phyloP scores from a whole-genome alignment of 495 filamentous ascomycete genomes.

The Copromyces sp. region DNA sequence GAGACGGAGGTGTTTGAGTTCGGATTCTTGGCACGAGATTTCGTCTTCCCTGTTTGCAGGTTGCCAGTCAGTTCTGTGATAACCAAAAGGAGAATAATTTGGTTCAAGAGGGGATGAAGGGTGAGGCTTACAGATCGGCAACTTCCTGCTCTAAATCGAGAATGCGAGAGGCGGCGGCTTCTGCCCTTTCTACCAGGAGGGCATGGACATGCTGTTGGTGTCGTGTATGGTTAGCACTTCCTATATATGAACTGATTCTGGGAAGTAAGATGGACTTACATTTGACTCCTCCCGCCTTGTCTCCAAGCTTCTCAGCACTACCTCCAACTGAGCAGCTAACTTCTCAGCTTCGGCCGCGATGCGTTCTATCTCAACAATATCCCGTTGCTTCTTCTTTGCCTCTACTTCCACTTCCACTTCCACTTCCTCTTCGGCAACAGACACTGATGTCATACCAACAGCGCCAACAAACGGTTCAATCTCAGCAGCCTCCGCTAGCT shows the following conservation, averaged over 20 bases:
- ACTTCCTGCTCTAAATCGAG: slow-evolving; percentile 39
- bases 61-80: no score
- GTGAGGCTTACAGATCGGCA: slow-evolving; percentile 33
- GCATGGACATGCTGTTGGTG: slow-evolving; percentile 40
- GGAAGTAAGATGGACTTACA: slow-evolving; percentile 19
- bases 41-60: slow-evolving; percentile 17
- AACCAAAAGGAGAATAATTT: no score
- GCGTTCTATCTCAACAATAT: slow-evolving; percentile 14
- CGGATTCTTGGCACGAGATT: slow-evolving; percentile 18
- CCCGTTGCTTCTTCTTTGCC: neutral
- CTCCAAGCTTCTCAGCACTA: slow-evolving; percentile 27
- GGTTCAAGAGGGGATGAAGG: neutral
- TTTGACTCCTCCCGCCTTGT: slow-evolving; percentile 41
- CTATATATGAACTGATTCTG: neutral
- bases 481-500: slow-evolving; percentile 7
- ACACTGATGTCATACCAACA: neutral
- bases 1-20: slow-evolving; percentile 43
- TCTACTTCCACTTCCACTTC: neutral
- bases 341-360: slow-evolving; percentile 32
- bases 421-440: neutral
- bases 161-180: slow-evolving; percentile 43
- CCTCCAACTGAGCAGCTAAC: slow-evolving; percentile 28
- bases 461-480: neutral
- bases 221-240: neutral
- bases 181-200: slow-evolving; percentile 38